Base-by-base conservation (phyloP, 192 early-diverging fungal genomes). In the Podila horticola region DNA sequence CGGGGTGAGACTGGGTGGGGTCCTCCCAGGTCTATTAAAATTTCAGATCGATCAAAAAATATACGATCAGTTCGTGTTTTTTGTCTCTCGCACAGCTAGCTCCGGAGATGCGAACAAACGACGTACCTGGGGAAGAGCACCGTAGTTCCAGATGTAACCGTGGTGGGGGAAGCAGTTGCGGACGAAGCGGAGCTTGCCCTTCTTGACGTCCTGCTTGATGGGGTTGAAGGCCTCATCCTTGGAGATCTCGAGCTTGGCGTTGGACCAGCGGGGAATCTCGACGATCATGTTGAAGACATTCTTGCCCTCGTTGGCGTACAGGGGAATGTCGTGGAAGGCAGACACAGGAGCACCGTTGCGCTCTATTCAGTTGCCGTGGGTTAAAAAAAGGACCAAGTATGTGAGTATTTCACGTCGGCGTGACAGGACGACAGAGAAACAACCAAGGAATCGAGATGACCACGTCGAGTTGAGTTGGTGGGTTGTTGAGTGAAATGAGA, bases 71-170 rank as follows among this genome's bases (percentile, higher is more conserved):
- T 71, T 57, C 24, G 45, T 19, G 59, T 31, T 61, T 31, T 17
- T 22, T 1, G 11, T 31, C 31, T 45, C 41, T 15, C 15, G 8
- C 11, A 13, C 38, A 41, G 41, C 4, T 45, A n/a, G n/a, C n/a
- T n/a, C n/a, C n/a, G n/a, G 41, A 45, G 41, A 13, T 3, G 41
- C 13, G 41, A 45, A 3, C 41, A 67, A 6, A 26, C 1, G 22
- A 50, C 58, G 11, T 84, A 92, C 91, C 81, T 97, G 96, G 36
- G 98, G 98, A 81, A 99, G 90, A 71, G 97, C 97, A 82, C 98
- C 98, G 79, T 99, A 98, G 96, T 99, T 99, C 98, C 98, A 99
- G 87, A 99, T 98, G 87, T 99, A 99, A 70, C 98, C 98, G 87
- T 99, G 95, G 92, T 98, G 96, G 11, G 98, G 98, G 94, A 98